phyloP scores from a whole-genome alignment of 1,284 basidiomycete species.

The Melampsora americana region DNA sequence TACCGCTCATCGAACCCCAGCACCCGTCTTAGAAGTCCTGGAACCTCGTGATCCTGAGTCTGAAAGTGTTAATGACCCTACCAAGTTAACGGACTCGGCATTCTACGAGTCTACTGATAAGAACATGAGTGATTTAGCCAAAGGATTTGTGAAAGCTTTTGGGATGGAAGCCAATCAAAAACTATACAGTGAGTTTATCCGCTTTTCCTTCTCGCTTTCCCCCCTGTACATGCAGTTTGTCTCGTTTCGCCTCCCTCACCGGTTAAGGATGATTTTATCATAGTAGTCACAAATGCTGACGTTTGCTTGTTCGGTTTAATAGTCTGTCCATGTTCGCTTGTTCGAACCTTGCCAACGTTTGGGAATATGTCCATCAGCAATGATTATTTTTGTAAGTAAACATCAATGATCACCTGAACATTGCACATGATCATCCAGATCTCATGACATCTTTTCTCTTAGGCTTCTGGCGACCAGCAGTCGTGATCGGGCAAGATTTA shows the following conservation, averaged over 20 bases:
- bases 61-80: slow-evolving; percentile 8
- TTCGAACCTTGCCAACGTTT: slow-evolving; percentile 49
- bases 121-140: slow-evolving; percentile 8
- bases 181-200: slow-evolving; percentile 16
- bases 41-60: slow-evolving; percentile 6
- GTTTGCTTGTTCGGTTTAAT: slow-evolving; percentile 45
- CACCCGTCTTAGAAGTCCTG: slow-evolving; percentile 33
- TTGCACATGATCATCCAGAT: neutral
- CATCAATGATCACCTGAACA: neutral
- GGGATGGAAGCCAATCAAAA: slow-evolving; percentile 27
- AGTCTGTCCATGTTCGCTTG: slow-evolving; percentile 48
- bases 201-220: neutral
- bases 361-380: slow-evolving; percentile 50
- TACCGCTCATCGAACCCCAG: neutral
- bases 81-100: neutral
- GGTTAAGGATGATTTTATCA: neutral
- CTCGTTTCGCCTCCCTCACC: neutral
- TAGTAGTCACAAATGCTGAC: neutral
- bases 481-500: slow-evolving; percentile 45
- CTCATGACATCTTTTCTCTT: neutral
- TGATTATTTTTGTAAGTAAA: slow-evolving; percentile 50
- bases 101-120: neutral
- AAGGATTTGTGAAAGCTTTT: slow-evolving; percentile 37
- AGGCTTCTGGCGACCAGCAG: slow-evolving; percentile 43
- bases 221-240: neutral